Evolutionary conservation across 257 asterid genomes (phyloP), one percentile per base, ranked within the genome.

Genomic region (Ehretia macrophylla): DNA sequence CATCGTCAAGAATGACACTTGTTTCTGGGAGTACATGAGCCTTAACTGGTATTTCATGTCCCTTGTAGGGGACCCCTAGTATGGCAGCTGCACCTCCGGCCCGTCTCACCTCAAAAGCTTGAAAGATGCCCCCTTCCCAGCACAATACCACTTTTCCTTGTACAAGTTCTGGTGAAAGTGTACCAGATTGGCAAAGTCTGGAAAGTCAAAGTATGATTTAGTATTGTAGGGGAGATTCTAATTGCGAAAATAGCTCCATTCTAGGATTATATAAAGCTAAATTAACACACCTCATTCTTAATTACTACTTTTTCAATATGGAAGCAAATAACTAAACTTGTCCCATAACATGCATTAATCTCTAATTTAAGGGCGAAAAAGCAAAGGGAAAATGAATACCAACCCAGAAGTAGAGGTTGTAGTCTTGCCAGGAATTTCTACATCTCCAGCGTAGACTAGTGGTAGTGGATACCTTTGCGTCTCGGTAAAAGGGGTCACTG

Each of bases 71-170:
- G 32, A 64, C 60, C 9, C 78, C 85, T 11, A 82, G 66, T 20
- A 79, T 75, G 1, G 73, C 55, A 11, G 83, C 88, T 35, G 42
- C 54, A 14, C 88, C 85, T 11, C 85, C 82, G n/a, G 83, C 82
- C 55, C 78, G 58, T 68, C 46, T 51, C 45, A 82, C 88, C 35
- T 79, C 89, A 17, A 63, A 21, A 5, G 79, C 46, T 63, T 72
- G 27, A n/a, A 0, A 21, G 3, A 23, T 11, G 42, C 1, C 56
- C 11, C 76, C 74, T 0, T 12, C 17, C 69, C 63, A 14, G 59
- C 89, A 82, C 27, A 79, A 66, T 0, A 82, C 86, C 0, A 81
- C 74, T 44, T 77, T 82, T 12, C 86, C 86, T 46, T 13, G 54
- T 11, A 67, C 82, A 11, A 74, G 81, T 0, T 47, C 14, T 1